Evolutionary conservation across 1,139 yeast genomes (phyloP).

Genomic region (Tardiomyces depauwii): DNA sequence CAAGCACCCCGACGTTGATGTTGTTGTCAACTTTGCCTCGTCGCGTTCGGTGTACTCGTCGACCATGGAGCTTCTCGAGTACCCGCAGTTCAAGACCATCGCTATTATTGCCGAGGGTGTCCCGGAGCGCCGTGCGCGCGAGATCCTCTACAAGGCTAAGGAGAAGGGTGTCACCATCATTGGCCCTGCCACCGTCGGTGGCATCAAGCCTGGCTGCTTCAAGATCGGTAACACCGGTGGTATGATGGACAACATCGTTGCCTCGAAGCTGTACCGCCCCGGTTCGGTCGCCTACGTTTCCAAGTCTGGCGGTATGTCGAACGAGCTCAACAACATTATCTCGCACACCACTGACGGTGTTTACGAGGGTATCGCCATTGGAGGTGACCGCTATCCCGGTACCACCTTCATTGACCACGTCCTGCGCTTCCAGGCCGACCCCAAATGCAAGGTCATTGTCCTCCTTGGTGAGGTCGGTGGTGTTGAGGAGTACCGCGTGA

Average conservation of each 20-base stretch:
- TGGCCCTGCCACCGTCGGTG: constrained; percentile 40
- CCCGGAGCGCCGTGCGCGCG: constrained; percentile 39
- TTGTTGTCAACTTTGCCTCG: constrained; percentile 37
- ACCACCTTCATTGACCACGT: constrained; percentile 38
- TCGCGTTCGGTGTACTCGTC: constrained; percentile 37
- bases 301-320: constrained; percentile 40
- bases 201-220: constrained; percentile 40
- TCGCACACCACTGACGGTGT: constrained; percentile 36
- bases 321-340: constrained; percentile 37
- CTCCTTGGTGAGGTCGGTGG: constrained; percentile 38
- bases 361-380: constrained; percentile 37
- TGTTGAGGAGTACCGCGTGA: constrained; percentile 38
- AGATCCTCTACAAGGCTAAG: constrained; percentile 32
- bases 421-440: constrained; percentile 35
- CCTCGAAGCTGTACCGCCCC: constrained; percentile 37
- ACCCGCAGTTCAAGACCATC: constrained; percentile 35
- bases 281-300: constrained; percentile 39
- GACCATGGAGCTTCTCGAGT: constrained; percentile 36
- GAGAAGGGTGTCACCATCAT: constrained; percentile 36
- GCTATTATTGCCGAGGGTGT: constrained; percentile 41
- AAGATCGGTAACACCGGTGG: constrained; percentile 41
- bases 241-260: constrained; percentile 40
- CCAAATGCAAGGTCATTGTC: constrained; percentile 34
- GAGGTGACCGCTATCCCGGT: constrained; percentile 40
- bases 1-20: constrained; percentile 38